Conservation (phyloP, 352 stramenopile species). For the Phytopythium helicoides region DNA sequence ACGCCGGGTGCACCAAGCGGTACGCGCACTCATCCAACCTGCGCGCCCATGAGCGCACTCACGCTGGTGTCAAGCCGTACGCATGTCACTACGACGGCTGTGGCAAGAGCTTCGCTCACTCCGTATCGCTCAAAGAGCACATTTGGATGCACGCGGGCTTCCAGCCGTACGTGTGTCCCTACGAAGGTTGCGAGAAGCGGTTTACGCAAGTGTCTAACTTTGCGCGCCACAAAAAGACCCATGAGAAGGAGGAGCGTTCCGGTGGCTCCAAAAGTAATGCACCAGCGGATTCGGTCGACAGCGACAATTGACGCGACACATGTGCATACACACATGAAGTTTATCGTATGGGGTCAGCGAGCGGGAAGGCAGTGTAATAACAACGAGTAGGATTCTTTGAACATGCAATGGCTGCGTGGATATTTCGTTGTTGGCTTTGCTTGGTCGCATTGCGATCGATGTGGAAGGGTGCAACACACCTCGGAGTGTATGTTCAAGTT, state of each 20-base stretch:
- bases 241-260: constrained; percentile 72
- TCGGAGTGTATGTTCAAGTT: too few relatives aligned
- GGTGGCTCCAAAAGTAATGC: constrained; percentile 17
- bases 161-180: constrained; percentile 90
- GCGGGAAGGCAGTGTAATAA: too few relatives aligned
- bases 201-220: constrained; percentile 91
- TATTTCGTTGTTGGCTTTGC: too few relatives aligned
- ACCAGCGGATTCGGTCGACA: constrained; percentile 42
- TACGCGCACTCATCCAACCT: constrained; percentile 91
- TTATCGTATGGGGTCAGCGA: too few relatives aligned
- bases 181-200: constrained; percentile 86
- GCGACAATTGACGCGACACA: too few relatives aligned
- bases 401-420: too few relatives aligned
- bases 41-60: constrained; percentile 89
- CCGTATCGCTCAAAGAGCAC: constrained; percentile 90
- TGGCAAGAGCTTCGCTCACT: constrained; percentile 89
- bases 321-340: too few relatives aligned
- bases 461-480: too few relatives aligned
- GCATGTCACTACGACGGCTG: constrained; percentile 89
- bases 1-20: constrained; percentile 81
- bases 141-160: constrained; percentile 91
- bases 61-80: constrained; percentile 89
- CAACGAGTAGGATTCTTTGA: too few relatives aligned
- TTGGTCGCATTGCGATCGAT: too few relatives aligned
- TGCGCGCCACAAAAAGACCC: constrained; percentile 84